Percentiles rank a stretch among this genome's conserved stretches.
These are phyloP conservation scores for Chloris gayana DNA, from an alignment of 176 grass and related monocot genomes.

Conservation along the genomic window DNA sequence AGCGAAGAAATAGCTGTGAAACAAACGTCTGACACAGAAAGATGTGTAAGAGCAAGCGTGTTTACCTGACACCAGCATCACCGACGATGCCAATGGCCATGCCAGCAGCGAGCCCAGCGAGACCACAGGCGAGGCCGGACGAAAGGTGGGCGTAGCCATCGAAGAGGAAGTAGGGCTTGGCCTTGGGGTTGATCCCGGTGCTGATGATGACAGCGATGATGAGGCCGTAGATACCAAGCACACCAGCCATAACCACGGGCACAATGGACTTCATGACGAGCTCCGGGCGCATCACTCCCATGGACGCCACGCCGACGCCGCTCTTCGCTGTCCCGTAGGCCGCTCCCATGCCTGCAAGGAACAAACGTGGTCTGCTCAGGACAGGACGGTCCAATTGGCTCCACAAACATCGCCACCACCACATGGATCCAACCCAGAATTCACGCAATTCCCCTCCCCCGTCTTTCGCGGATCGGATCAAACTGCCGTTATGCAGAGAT, in stretches of 20 bases:
- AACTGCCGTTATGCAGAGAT: not conserved
- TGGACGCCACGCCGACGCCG: slow-evolving; percentile 68
- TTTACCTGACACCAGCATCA: slow-evolving; percentile 70
- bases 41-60: not conserved
- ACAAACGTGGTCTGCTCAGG: slow-evolving; percentile 1
- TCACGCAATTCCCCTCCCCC: not conserved
- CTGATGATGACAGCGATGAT: slow-evolving; percentile 78
- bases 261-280: slow-evolving; percentile 81
- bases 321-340: slow-evolving; percentile 76
- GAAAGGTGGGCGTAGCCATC: slow-evolving; percentile 70
- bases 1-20: not conserved
- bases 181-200: slow-evolving; percentile 77
- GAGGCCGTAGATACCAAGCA: slow-evolving; percentile 75
- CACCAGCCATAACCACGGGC: slow-evolving; percentile 77
- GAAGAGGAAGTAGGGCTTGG: slow-evolving; percentile 77
- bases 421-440: slow-evolving; percentile 8
- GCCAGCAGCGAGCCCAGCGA: slow-evolving; percentile 60
- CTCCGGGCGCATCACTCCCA: slow-evolving; percentile 76
- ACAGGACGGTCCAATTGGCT: not conserved
- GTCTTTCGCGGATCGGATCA: not conserved
- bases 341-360: slow-evolving; percentile 61
- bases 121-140: slow-evolving; percentile 65
- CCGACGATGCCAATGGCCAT: slow-evolving; percentile 78
- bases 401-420: not conserved
- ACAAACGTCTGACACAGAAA: not conserved